These are phyloP conservation scores for Gossypium stocksii DNA, from an alignment of 345 rosid species.

Conservation along the genomic window DNA sequence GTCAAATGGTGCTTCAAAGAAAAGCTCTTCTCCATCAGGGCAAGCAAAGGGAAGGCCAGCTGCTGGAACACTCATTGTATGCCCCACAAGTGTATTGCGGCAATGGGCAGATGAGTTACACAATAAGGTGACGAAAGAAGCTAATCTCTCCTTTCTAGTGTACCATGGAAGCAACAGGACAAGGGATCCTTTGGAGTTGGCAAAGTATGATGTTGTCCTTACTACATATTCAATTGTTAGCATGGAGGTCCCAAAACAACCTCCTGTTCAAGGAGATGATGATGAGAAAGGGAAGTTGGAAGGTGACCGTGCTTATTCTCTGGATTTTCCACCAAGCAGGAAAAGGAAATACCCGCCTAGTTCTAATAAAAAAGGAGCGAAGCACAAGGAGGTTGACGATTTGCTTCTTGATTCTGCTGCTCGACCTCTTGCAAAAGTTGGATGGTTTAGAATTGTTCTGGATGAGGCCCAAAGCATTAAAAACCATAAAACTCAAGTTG, in stretches of 20 bases:
- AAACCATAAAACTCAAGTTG: constrained; percentile 92
- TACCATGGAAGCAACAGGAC: constrained; percentile 92
- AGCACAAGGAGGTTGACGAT: constrained; percentile 40
- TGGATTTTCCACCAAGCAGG: constrained; percentile 39
- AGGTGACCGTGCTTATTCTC: constrained; percentile 32
- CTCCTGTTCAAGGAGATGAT: constrained; percentile 54
- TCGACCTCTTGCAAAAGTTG: constrained; percentile 88
- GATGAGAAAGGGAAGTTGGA: constrained; percentile 51
- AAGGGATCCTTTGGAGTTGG: constrained; percentile 72
- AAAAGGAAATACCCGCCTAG: constrained; percentile 56
- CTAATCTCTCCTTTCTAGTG: constrained; percentile 68
- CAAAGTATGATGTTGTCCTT: constrained; percentile 88
- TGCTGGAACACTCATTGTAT: constrained; percentile 94
- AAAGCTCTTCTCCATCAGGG: constrained; percentile 23
- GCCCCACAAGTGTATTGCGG: constrained; percentile 94
- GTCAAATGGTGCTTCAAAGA: constrained; percentile 19
- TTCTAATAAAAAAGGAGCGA: constrained; percentile 47
- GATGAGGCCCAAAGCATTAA: constrained; percentile 99
- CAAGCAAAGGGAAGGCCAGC: constrained; percentile 71
- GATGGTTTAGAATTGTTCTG: constrained; percentile 91
- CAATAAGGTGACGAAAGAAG: constrained; percentile 67
- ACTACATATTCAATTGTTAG: constrained; percentile 94
- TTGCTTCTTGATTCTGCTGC: constrained; percentile 42
- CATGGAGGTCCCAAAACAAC: constrained; percentile 96
- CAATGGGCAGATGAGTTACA: constrained; percentile 90